Evolutionary conservation across 2,329 filamentous ascomycete species (phyloP).

Genomic region (Alternaria postmessia): DNA sequence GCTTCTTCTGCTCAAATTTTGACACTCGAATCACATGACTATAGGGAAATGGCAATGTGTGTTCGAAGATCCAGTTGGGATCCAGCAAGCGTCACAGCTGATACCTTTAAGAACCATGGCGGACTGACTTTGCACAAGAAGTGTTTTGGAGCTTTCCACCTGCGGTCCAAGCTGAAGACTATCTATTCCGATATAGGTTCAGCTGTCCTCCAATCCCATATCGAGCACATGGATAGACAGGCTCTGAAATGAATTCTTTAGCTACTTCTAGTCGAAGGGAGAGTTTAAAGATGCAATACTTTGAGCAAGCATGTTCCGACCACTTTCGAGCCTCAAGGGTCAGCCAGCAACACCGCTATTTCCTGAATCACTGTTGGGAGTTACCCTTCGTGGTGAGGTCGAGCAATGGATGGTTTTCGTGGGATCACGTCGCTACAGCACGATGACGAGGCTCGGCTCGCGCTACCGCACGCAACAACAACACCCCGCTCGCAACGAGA

Average conservation of each 20-base stretch:
- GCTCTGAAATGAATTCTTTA: conserved; percentile 16
- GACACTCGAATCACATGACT: conserved; percentile 13
- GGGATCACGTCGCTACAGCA: not conserved
- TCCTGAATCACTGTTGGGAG: not conserved
- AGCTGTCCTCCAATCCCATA: conserved; percentile 14
- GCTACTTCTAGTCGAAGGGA: not conserved
- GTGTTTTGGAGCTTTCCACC: conserved; percentile 11
- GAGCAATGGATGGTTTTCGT: not conserved
- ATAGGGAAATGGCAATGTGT: conserved; percentile 10
- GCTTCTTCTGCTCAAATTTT: conserved; percentile 5
- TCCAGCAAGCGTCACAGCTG: conserved; percentile 7
- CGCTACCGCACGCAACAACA: conserved; percentile 5
- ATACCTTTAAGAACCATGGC: conserved; percentile 13
- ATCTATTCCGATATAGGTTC: conserved; percentile 12
- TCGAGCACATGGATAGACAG: conserved; percentile 22
- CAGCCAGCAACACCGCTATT: not conserved
- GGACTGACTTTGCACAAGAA: conserved; percentile 5
- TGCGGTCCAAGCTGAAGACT: conserved; percentile 4
- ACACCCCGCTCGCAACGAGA: conserved; percentile 9
- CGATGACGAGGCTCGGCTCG: conserved; percentile 5
- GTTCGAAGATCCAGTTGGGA: conserved; percentile 11
- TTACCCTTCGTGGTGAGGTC: not conserved
- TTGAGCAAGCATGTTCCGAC: not conserved
- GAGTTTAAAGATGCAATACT: not conserved
- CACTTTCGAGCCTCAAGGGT: not conserved